These are phyloP conservation scores for Backusella circina DNA, from an alignment of 192 early-diverging fungal species.

Conservation along the genomic window DNA sequence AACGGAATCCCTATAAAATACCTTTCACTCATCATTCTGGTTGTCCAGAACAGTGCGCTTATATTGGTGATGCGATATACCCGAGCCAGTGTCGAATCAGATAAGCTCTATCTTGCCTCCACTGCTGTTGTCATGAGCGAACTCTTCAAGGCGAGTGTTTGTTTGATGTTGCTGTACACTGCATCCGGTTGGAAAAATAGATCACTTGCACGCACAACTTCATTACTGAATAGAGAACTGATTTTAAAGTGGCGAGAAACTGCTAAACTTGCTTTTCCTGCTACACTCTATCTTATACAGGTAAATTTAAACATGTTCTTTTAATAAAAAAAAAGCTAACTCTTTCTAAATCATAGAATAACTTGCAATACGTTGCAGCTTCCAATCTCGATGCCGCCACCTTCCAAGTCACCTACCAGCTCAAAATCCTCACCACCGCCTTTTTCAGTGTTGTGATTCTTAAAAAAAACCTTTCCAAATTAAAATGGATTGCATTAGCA, in stretches of 20 bases:
- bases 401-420: conserved; percentile 97
- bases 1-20: conserved; percentile 76
- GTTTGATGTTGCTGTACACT: conserved; percentile 33
- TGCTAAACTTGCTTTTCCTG: conserved; percentile 85
- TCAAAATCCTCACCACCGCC: conserved; percentile 98
- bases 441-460: conserved; percentile 88
- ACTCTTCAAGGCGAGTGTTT: conserved; percentile 72
- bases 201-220: conserved; percentile 10
- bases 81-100: conserved; percentile 41
- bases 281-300: conserved; percentile 89
- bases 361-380: conserved; percentile 91
- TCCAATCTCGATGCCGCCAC: conserved; percentile 89
- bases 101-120: conserved; percentile 62
- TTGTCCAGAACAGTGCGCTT: conserved; percentile 84
- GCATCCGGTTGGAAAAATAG: conserved; percentile 11
- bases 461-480: conserved; percentile 56
- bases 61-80: conserved; percentile 92
- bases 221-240: conserved; percentile 26
- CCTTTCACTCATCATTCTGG: conserved; percentile 78
- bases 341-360: conserved; percentile 62
- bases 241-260: conserved; percentile 35
- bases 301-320: neutral
- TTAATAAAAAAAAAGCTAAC: too few species aligned
- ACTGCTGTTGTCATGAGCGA: conserved; percentile 93
- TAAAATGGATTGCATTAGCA: conserved; percentile 83